Evolutionary conservation across 2,329 filamentous ascomycete genomes (phyloP).

Genomic region (Trichoderma breve): DNA sequence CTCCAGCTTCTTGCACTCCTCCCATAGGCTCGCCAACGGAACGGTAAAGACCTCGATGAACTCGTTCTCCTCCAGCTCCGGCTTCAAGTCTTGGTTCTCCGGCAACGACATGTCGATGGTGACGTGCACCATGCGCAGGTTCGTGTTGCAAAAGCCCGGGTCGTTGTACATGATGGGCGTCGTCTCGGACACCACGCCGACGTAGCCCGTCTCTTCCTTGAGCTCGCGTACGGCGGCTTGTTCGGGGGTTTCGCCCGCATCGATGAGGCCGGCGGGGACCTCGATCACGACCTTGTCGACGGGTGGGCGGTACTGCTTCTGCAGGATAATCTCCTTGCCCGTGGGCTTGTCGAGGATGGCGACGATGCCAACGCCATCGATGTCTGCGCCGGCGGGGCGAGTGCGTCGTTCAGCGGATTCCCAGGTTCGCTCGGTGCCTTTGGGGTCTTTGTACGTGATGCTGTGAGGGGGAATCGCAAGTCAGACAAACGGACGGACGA

Average conservation of each 20-base stretch:
- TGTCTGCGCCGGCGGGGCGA: conserved; percentile 57
- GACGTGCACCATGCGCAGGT: conserved; percentile 69
- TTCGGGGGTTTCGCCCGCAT: conserved; percentile 60
- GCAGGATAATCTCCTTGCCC: conserved; percentile 57
- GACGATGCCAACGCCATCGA: conserved; percentile 72
- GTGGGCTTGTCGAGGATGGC: conserved; percentile 60
- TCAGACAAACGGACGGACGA: background rate
- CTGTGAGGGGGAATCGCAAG: conserved; percentile 33
- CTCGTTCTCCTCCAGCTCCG: conserved; percentile 73
- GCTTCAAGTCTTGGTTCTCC: conserved; percentile 67
- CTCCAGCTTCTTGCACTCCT: conserved; percentile 65
- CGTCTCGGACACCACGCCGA: conserved; percentile 54
- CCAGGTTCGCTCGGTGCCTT: conserved; percentile 61
- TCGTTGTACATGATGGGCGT: conserved; percentile 67
- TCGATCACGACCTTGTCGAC: conserved; percentile 60
- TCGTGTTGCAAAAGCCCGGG: conserved; percentile 66
- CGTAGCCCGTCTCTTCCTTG: conserved; percentile 65
- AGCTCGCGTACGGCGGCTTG: conserved; percentile 62
- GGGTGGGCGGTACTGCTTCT: conserved; percentile 66
- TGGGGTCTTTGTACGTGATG: conserved; percentile 63
- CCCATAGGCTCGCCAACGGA: conserved; percentile 62
- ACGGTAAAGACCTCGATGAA: conserved; percentile 79
- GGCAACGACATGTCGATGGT: conserved; percentile 66
- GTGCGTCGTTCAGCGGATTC: conserved; percentile 72
- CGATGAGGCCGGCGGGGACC: conserved; percentile 62